These are phyloP conservation scores for Rutstroemia sp. DNA, from an alignment of 2,329 filamentous ascomycete species.

Conservation along the genomic window DNA sequence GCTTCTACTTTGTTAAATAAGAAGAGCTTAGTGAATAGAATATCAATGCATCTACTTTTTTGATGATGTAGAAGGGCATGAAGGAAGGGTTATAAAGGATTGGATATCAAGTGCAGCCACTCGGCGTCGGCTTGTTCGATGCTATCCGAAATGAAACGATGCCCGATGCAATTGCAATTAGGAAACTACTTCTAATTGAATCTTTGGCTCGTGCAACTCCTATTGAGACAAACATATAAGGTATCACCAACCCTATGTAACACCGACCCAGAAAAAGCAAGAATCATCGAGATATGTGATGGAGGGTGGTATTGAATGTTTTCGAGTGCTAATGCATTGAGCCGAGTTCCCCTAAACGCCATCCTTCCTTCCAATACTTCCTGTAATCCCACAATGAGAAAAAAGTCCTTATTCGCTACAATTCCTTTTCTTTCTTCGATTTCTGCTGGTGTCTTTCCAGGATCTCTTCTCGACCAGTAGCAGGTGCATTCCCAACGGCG, in stretches of 20 bases:
- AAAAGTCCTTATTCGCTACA: slow-evolving; percentile 9
- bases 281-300: not conserved
- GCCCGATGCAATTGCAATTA: not conserved
- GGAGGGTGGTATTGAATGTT: not conserved
- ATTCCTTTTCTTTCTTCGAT: slow-evolving; percentile 17
- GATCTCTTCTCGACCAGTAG: slow-evolving; percentile 44
- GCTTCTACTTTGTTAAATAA: too few relatives aligned
- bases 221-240: not conserved
- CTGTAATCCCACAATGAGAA: not conserved
- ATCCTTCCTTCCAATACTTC: not conserved
- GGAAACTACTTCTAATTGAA: not conserved
- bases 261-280: not conserved
- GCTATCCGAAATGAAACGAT: not conserved
- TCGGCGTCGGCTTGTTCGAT: not conserved
- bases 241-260: not conserved
- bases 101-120: not conserved
- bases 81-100: not conserved
- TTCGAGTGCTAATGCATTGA: not conserved
- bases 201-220: not conserved
- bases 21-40: too few relatives aligned
- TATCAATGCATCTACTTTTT: not conserved
- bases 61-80: not conserved
- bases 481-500: slow-evolving; percentile 48
- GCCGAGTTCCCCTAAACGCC: slow-evolving; percentile 9
- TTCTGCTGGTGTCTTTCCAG: slow-evolving; percentile 27